Conservation (phyloP, 495 filamentous ascomycete species). For the Neurospora discreta region DNA sequence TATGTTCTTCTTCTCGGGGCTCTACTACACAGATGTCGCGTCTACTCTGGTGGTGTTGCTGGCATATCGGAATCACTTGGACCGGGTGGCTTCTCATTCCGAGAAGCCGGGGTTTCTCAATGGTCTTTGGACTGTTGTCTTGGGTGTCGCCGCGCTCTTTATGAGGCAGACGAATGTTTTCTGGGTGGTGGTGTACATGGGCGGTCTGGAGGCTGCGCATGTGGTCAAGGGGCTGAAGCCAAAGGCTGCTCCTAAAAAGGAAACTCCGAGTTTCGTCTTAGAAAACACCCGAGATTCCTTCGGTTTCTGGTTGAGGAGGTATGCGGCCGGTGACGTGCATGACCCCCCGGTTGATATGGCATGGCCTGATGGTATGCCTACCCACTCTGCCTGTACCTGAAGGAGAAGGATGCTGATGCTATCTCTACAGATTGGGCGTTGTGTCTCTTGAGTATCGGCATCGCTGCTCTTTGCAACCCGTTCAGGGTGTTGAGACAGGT, state of each 20-base stretch:
- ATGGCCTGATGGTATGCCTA: constrained; percentile 42
- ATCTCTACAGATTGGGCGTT: constrained; percentile 27
- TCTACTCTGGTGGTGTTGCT: constrained; percentile 57
- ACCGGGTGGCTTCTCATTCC: constrained; percentile 15
- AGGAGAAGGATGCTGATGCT: neutral
- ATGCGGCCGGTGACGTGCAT: constrained; percentile 47
- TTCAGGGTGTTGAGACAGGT: constrained; percentile 38
- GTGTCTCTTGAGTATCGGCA: constrained; percentile 47
- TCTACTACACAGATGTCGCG: constrained; percentile 88
- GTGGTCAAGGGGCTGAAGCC: constrained; percentile 28
- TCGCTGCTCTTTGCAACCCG: constrained; percentile 44
- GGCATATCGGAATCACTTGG: constrained; percentile 52
- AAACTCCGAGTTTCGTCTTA: constrained; percentile 7
- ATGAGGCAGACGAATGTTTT: constrained; percentile 95
- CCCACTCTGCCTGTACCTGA: too few species aligned
- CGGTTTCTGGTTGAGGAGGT: constrained; percentile 21
- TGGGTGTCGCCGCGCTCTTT: constrained; percentile 51
- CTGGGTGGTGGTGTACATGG: constrained; percentile 82
- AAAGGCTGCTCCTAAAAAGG: constrained; percentile 7
- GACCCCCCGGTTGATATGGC: constrained; percentile 49
- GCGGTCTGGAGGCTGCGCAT: constrained; percentile 56
- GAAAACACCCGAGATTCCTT: constrained; percentile 8
- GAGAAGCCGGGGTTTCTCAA: constrained; percentile 16
- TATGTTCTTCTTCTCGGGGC: constrained; percentile 85
- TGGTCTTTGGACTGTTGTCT: constrained; percentile 34